Evolutionary conservation across 2,329 filamentous ascomycete genomes (phyloP), one percentile per base, ranked within the genome.

Genomic region (Dactylella cylindrospora): DNA sequence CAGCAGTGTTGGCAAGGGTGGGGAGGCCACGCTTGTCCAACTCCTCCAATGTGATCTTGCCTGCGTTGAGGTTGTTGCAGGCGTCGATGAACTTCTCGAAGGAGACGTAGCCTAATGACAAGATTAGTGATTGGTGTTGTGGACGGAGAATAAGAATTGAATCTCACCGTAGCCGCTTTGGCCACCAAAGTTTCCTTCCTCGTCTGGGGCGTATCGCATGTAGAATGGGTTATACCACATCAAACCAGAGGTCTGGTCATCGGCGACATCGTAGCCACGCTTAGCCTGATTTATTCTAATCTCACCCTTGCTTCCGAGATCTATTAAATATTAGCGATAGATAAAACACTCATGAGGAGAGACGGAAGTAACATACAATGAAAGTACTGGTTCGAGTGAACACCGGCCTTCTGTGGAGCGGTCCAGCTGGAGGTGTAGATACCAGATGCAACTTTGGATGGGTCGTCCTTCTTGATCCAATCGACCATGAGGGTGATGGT

Each of bases 321-420:
- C 74, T 76, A 33, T 59, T 28, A 7, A 29, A 36, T 1, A 28
- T 22, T 12, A 25, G 23, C 20, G 3, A 38, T 3, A 20, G 36
- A 43, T 33, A 22, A 32, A 25, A 45, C 33, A 17, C 41, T 5
- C 31, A 15, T 29, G 13, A 20, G 13, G 22, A 9, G 22, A 19
- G 19, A 31, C 4, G 19, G 32, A 3, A 31, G 15, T 10, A 36
- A 68, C 73, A 23, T 70, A 76, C 74, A 95, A 75, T 96, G 90
- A 78, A 96, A 96, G 76, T 95, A 93, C 76, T 96, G 90, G 73
- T 95, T 95, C 1, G 86, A 91, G 75, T 96, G 91, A n/a, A 96
- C 90, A 43, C 91, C 90, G 0, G 90, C 90, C 70, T 85, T 87
- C 72, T 94, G 87, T 9, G 91, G 90, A 5, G 91, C 91, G 1